phyloP scores from a whole-genome alignment of 441 rosid genomes.

The Breynia disticha region DNA sequence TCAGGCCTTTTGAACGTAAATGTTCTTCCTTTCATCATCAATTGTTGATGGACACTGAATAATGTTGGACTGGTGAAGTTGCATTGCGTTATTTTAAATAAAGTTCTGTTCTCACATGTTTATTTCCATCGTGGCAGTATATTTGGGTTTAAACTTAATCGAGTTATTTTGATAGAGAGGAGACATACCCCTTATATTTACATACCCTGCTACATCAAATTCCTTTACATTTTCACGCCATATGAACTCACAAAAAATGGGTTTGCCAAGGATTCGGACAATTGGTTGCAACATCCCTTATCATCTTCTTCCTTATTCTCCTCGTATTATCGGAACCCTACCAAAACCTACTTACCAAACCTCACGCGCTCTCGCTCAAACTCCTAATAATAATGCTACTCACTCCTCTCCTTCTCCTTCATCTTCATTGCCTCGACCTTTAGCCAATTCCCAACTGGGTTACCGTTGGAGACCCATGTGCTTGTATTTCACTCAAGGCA shows the following conservation, averaged over 20 bases:
- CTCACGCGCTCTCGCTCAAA: background rate
- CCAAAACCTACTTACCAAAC: background rate
- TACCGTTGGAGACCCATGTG: slow-evolving; percentile 71
- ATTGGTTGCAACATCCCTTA: background rate
- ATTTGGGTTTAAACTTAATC: too few species aligned
- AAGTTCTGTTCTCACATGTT: too few species aligned
- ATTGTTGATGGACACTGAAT: too few species aligned
- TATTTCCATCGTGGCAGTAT: too few species aligned
- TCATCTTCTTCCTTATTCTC: slow-evolving; percentile 1
- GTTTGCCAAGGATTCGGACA: slow-evolving; percentile 22
- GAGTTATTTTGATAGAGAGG: too few species aligned
- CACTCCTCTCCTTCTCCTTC: slow-evolving; percentile 15
- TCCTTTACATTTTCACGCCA: too few species aligned
- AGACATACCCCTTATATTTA: too few species aligned
- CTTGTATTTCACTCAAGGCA: slow-evolving; percentile 73
- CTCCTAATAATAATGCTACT: background rate
- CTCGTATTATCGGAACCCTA: background rate
- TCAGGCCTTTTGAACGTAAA: too few species aligned
- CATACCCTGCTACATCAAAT: too few species aligned
- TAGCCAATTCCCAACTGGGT: slow-evolving; percentile 2
- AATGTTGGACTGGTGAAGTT: too few species aligned
- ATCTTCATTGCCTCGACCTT: slow-evolving; percentile 13
- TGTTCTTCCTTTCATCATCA: too few species aligned
- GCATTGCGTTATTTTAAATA: too few species aligned
- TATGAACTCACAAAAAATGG: slow-evolving; percentile 19